phyloP scores from a whole-genome alignment of 2,329 filamentous ascomycete genomes.

The Trichothecium roseum region DNA sequence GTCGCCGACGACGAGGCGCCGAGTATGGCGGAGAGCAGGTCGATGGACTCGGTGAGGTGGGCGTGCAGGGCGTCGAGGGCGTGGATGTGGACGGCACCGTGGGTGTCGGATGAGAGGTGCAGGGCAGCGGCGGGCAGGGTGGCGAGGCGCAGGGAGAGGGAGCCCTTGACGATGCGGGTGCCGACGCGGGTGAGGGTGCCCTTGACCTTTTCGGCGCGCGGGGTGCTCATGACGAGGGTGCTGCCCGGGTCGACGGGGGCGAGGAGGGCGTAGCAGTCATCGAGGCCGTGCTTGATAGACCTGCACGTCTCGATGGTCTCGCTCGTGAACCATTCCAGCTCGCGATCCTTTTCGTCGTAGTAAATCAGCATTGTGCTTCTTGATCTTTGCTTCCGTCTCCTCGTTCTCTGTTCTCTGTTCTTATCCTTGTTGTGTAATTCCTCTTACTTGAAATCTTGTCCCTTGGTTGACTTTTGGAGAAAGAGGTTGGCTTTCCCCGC shows the following conservation, averaged over 20 bases:
- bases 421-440: background rate
- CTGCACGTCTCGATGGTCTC: constrained; percentile 37
- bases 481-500: no score
- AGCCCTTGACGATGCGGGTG: constrained; percentile 79
- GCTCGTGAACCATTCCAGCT: constrained; percentile 43
- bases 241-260: constrained; percentile 76
- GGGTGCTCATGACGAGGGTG: constrained; percentile 81
- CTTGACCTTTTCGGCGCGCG: constrained; percentile 81
- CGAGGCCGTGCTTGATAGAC: constrained; percentile 54
- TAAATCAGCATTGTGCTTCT: constrained; percentile 17
- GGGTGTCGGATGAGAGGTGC: no score
- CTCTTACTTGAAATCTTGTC: background rate
- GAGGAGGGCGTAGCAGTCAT: constrained; percentile 81
- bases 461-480: background rate
- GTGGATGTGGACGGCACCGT: constrained; percentile 44
- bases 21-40: constrained; percentile 69
- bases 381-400: background rate
- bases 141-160: constrained; percentile 31
- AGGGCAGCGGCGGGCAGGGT: no score
- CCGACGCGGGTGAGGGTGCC: constrained; percentile 86
- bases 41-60: constrained; percentile 73
- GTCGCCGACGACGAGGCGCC: constrained; percentile 27
- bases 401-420: no score
- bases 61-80: constrained; percentile 63
- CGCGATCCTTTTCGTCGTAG: constrained; percentile 14